Evolutionary conservation across 306 rosid genomes (phyloP), one percentile per base, ranked within the genome.

Genomic region (Rosa chinensis): DNA sequence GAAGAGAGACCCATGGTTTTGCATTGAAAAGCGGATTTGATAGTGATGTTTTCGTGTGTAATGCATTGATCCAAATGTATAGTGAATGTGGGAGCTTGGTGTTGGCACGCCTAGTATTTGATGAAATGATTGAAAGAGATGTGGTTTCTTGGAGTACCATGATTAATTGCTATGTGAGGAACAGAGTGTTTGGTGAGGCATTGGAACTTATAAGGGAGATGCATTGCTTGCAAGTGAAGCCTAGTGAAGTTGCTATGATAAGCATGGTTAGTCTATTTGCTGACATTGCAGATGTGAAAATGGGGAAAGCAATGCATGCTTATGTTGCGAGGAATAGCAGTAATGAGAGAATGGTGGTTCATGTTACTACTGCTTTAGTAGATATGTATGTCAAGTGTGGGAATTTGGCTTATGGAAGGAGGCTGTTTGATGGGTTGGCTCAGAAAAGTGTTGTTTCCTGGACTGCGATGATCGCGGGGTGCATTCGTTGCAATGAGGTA

Each of bases 121-220:
- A 89, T 81, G 80, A 70, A 79, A 88, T 85, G 86, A 50, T 77
- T 20, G 77, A 75, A 0, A 89, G 85, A 75, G 94, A 91, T 79
- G 85, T 5, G 70, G 92, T 91, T 75, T 85, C 91, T 64, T 91
- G 97, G 97, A 91, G 91, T 78, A 86, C 89, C 11, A 86, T 89
- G 91, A 80, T 92, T 10, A 75, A 90, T 77, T 67, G 79, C 84
- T 92, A 77, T 66, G 84, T 68, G 48, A 74, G 84, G 59, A 86
- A 75, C 52, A 85, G 90, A 37, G 63, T 81, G 79, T 59, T 47
- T 10, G 61, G 70, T 70, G 94, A 89, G 82, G 92, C 97, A 52
- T 74, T 85, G 75, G 52, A 74, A 37, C 66, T 89, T 76, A 47
- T 88, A 2, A 84, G 79, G 39, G 85, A 81, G 66, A 86, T 92